phyloP scores from a whole-genome alignment of 2,329 filamentous ascomycete species.

The Aulographum hederae region DNA sequence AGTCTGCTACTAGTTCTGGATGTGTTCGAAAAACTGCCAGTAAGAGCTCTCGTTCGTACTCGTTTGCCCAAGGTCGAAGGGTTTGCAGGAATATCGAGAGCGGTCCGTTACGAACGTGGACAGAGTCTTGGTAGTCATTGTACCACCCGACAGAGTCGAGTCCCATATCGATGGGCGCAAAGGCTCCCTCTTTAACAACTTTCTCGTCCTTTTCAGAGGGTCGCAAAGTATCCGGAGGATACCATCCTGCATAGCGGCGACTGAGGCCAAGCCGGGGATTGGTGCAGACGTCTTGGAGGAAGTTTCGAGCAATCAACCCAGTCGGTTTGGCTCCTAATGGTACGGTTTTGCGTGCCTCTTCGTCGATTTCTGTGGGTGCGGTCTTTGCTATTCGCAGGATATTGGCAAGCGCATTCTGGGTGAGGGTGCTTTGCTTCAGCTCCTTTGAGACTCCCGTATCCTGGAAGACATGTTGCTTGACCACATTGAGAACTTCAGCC shows the following conservation, averaged over 20 bases:
- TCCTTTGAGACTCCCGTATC: slow-evolving; percentile 51
- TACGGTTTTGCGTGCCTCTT: slow-evolving; percentile 14
- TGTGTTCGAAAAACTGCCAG: slow-evolving; percentile 61
- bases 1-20: slow-evolving; percentile 76
- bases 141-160: slow-evolving; percentile 54
- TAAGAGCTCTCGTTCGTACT: slow-evolving; percentile 65
- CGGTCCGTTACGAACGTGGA: slow-evolving; percentile 62
- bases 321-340: too few species aligned
- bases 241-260: slow-evolving; percentile 64
- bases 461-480: slow-evolving; percentile 54
- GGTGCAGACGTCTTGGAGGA: slow-evolving; percentile 61
- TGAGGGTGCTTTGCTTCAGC: slow-evolving; percentile 59
- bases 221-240: slow-evolving; percentile 54
- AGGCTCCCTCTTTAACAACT: slow-evolving; percentile 26
- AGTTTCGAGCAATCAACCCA: slow-evolving; percentile 49
- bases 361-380: slow-evolving; percentile 16
- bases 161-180: slow-evolving; percentile 39
- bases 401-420: slow-evolving; percentile 51
- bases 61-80: slow-evolving; percentile 67
- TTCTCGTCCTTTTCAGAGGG: slow-evolving; percentile 17
- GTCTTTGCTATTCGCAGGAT: slow-evolving; percentile 48
- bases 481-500: slow-evolving; percentile 50
- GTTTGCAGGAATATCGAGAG: slow-evolving; percentile 63
- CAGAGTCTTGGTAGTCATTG: slow-evolving; percentile 43
- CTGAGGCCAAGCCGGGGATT: slow-evolving; percentile 55